Conservation (phyloP, 352 stramenopile species). For the Phytopythium chamaehyphon region DNA sequence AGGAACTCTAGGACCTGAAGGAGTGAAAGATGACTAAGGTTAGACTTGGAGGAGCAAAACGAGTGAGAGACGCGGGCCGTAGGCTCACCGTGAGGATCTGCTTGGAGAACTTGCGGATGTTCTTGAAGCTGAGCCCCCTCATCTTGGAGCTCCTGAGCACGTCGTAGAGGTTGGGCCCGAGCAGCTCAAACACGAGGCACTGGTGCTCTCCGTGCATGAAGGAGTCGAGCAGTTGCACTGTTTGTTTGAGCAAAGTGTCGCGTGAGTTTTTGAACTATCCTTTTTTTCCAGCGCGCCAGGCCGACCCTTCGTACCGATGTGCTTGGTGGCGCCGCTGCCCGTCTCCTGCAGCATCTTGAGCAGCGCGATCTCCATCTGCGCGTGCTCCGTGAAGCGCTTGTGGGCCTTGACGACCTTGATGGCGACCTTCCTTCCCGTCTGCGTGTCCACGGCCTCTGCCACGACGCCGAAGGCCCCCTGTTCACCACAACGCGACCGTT, state of each 20-base stretch:
- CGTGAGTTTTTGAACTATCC: not conserved
- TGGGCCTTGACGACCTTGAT: conserved; percentile 99
- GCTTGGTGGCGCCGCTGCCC: conserved; percentile 71
- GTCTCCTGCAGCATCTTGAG: conserved; percentile 89
- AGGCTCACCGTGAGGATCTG: conserved; percentile 89
- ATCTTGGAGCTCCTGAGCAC: conserved; percentile 94
- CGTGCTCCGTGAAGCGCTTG: conserved; percentile 95
- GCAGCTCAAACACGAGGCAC: conserved; percentile 97
- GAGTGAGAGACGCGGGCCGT: not conserved
- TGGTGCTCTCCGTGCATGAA: conserved; percentile 97
- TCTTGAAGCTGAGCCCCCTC: conserved; percentile 88
- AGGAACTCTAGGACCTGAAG: conserved; percentile 80
- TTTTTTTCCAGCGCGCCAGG: too few species aligned
- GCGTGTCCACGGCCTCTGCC: conserved; percentile 66
- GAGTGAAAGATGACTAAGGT: conserved; percentile 5
- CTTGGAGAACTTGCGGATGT: conserved; percentile 94
- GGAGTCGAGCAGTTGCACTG: conserved; percentile 90
- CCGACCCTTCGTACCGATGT: conserved; percentile 79
- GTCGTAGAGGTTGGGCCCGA: conserved; percentile 97
- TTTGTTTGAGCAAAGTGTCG: conserved; percentile 4
- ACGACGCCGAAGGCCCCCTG: conserved; percentile 86
- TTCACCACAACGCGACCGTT: conserved; percentile 8
- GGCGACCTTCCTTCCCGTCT: conserved; percentile 88
- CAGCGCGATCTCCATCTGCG: conserved; percentile 96
- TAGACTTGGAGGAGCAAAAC: not conserved